Base-by-base conservation (phyloP, 371 early-diverging fungal genomes). In the Mycotypha africana region DNA sequence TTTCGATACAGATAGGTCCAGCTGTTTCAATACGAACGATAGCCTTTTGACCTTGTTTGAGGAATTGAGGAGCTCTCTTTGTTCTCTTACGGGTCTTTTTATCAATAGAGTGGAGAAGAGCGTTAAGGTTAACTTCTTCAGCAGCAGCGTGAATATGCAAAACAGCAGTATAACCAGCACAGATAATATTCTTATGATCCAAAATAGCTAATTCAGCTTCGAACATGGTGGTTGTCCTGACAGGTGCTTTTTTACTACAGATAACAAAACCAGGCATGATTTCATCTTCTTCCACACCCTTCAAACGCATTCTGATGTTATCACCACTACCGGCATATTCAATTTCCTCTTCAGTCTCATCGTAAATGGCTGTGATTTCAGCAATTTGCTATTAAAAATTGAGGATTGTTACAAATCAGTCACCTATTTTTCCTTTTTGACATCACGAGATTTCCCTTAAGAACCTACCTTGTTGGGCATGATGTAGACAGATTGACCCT, bases 201-300 rank as follows among this genome's bases (percentile, higher is more conserved):
- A 93, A 70, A 58, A 97, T 92, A 16, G 82, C 84, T 24, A 97
- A 53, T 60, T 91, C 86, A 12, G 94, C 95, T 54, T 92, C 90
- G 47, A 96, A 95, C 2, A 56, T 62, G 37, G 77, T 83, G 7
- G 87, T 81, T 21, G 80, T 74, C 53, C 84, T 81, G 47, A 94
- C 84, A 25, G 95, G 95, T 49, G 72, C 66, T 67, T 82, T 84
- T 48, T 75, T 63, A 32, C 75, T 74, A 63, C 93, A 93, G 24
- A 97, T 54, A 25, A 97, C 89, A 52, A 88, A 92, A 42, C 98
- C 98, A 42, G 84, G 76, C 49, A 76, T 63, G 25, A 94, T 74
- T 49, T 93, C 92, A 56, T 95, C 93, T 64, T 97, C 98, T 60
- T 97, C 95, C 51, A 96, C 79, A 50, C 90, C 91, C 64, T 87